Conservation (phyloP, 768 basidiomycete genomes). For the Pleurotus ostreatus region DNA sequence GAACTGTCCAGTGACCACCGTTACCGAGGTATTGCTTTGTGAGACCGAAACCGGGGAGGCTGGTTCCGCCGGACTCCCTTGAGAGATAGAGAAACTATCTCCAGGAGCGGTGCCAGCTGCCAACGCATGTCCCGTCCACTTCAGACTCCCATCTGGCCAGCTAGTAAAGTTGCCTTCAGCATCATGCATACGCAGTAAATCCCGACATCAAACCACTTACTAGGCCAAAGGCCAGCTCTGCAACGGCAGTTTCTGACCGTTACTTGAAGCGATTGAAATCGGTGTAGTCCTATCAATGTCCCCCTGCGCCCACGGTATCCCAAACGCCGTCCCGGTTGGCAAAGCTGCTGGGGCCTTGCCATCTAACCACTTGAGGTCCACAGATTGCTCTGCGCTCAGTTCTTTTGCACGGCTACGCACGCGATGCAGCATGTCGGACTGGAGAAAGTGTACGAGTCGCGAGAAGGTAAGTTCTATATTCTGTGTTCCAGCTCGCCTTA, state of each 20-base stretch:
- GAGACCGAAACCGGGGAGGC: constrained; percentile 25
- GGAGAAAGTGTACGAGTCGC: no score
- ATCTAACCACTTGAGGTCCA: constrained; percentile 30
- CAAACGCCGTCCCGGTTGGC: constrained; percentile 31
- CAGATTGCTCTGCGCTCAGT: constrained; percentile 10
- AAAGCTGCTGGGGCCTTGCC: constrained; percentile 21
- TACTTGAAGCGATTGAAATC: constrained; percentile 15
- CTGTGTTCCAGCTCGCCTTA: no score
- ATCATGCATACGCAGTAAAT: neutral
- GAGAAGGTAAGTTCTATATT: no score
- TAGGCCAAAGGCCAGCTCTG: constrained; percentile 35
- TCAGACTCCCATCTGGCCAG: constrained; percentile 35
- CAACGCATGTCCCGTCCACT: constrained; percentile 36
- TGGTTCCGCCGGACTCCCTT: constrained; percentile 30
- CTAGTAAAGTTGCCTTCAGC: constrained; percentile 12
- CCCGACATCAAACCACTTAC: constrained; percentile 15
- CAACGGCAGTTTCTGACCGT: constrained; percentile 20
- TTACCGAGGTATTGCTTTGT: constrained; percentile 18
- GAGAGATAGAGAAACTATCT: constrained; percentile 20
- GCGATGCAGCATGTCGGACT: no score
- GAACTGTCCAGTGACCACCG: constrained; percentile 30
- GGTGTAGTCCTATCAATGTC: constrained; percentile 33
- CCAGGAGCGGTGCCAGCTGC: constrained; percentile 21
- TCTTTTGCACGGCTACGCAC: no score
- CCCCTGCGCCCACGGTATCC: constrained; percentile 32